These are phyloP conservation scores for Russula sp. DNA, from an alignment of 768 basidiomycete species.

Conservation along the genomic window DNA sequence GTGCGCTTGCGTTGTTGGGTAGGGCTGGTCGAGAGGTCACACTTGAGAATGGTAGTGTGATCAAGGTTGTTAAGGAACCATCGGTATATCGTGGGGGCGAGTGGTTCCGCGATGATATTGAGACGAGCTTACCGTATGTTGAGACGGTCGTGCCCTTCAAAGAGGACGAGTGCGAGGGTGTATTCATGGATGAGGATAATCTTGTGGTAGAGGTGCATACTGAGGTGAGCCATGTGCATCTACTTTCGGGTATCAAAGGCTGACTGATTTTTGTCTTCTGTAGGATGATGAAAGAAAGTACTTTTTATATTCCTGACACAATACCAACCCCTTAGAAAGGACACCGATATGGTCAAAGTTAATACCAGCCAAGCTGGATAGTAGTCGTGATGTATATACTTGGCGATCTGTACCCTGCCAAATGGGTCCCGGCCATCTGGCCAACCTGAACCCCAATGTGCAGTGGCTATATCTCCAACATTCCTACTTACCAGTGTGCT, in stretches of 20 bases:
- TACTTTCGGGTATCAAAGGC: no score
- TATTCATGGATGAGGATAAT: constrained; percentile 18
- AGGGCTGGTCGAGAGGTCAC: background rate
- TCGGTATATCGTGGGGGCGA: constrained; percentile 7
- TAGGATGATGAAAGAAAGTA: constrained; percentile 7
- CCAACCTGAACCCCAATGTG: no score
- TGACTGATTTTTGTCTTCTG: background rate
- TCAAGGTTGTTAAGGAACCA: background rate
- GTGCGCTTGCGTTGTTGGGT: background rate
- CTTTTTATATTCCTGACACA: constrained; percentile 10
- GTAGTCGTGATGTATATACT: no score
- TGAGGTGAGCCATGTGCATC: background rate
- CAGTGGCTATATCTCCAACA: no score
- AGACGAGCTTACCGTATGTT: constrained; percentile 16
- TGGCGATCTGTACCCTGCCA: no score
- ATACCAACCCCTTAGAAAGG: background rate
- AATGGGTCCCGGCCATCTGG: no score
- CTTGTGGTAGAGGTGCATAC: constrained; percentile 8
- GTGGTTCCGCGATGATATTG: constrained; percentile 4
- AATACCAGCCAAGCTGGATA: no score
- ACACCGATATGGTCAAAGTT: background rate
- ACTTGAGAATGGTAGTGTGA: background rate
- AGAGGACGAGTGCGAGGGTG: background rate
- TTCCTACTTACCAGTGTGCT: no score
- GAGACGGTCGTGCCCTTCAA: constrained; percentile 10